phyloP scores from a whole-genome alignment of 352 stramenopile genomes.

The Pythium periplocum region DNA sequence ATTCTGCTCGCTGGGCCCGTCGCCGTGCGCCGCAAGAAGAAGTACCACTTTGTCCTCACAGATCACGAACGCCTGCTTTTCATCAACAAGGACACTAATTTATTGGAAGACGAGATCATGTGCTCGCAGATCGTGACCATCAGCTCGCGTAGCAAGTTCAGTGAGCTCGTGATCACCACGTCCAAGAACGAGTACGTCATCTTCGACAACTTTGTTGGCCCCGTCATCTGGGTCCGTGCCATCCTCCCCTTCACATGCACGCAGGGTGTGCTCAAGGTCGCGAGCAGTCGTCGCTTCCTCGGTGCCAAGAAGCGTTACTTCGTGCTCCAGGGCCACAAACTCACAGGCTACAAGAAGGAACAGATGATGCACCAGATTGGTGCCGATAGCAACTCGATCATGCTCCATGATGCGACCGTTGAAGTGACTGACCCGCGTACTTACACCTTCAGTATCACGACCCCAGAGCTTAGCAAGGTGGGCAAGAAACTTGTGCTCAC shows the following conservation, averaged over 20 bases:
- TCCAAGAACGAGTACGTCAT: constrained; percentile 75
- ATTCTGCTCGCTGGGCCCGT: constrained; percentile 77
- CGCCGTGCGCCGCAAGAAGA: constrained; percentile 80
- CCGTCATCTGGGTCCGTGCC: constrained; percentile 79
- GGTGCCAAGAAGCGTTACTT: constrained; percentile 86
- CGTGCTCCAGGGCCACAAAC: constrained; percentile 26
- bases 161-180: constrained; percentile 70
- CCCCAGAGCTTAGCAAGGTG: constrained; percentile 58
- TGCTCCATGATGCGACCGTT: constrained; percentile 57
- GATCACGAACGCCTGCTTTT: constrained; percentile 83
- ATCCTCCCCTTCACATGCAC: constrained; percentile 85
- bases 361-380: constrained; percentile 50
- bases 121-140: constrained; percentile 84
- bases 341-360: constrained; percentile 38
- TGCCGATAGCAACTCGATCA: constrained; percentile 67
- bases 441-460: constrained; percentile 75
- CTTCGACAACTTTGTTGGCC: constrained; percentile 82
- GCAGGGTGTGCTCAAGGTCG: constrained; percentile 76
- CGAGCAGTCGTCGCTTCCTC: constrained; percentile 69
- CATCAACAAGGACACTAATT: constrained; percentile 86
- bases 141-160: constrained; percentile 72
- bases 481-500: constrained; percentile 81
- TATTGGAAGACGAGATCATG: constrained; percentile 87
- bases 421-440: constrained; percentile 56
- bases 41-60: constrained; percentile 78